A percentile compares a stretch with the other conserved stretches of the same genome.
Evolutionary conservation across 2,329 filamentous ascomycete genomes (phyloP).

Genomic region (Madurella mycetomatis): DNA sequence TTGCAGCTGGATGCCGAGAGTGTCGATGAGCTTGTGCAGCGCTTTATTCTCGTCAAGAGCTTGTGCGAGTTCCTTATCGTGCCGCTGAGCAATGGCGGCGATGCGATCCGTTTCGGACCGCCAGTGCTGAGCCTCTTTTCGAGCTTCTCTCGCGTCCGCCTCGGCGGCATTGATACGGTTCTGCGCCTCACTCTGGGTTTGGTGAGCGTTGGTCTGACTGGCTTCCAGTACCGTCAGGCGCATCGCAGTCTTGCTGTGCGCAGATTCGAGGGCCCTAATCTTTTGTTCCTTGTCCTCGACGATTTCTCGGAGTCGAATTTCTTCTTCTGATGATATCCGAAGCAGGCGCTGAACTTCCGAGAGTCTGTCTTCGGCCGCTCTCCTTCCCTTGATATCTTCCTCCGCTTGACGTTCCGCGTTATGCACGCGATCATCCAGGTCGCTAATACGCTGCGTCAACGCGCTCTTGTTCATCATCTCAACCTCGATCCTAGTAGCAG

Average conservation of each 20-base stretch:
- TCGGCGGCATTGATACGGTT: slow-evolving; percentile 53
- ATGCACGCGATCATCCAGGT: slow-evolving; percentile 65
- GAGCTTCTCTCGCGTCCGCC: slow-evolving; percentile 49
- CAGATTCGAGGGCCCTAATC: slow-evolving; percentile 56
- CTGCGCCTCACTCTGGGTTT: slow-evolving; percentile 51
- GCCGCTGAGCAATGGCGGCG: slow-evolving; percentile 47
- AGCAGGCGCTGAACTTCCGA: slow-evolving; percentile 68
- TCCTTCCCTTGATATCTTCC: slow-evolving; percentile 57
- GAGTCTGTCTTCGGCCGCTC: slow-evolving; percentile 66
- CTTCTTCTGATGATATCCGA: slow-evolving; percentile 67
- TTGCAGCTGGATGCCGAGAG: slow-evolving; percentile 71
- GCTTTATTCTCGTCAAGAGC: slow-evolving; percentile 62
- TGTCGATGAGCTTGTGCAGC: slow-evolving; percentile 67
- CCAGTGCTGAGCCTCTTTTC: slow-evolving; percentile 58
- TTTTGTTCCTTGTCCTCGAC: slow-evolving; percentile 66
- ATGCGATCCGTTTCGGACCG: slow-evolving; percentile 57
- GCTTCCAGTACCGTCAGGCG: slow-evolving; percentile 64
- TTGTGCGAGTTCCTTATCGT: slow-evolving; percentile 46
- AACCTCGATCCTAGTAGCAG: slow-evolving; percentile 55
- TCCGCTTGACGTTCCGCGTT: slow-evolving; percentile 61
- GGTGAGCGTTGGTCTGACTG: slow-evolving; percentile 54
- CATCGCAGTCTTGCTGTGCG: slow-evolving; percentile 52
- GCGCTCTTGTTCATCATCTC: slow-evolving; percentile 58
- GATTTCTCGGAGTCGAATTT: slow-evolving; percentile 60
- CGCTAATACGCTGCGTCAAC: slow-evolving; percentile 57